A percentile compares a stretch with the other conserved stretches of the same genome.
phyloP scores from a whole-genome alignment of 805 yeast genomes.

The Deakozyma indianensis region DNA sequence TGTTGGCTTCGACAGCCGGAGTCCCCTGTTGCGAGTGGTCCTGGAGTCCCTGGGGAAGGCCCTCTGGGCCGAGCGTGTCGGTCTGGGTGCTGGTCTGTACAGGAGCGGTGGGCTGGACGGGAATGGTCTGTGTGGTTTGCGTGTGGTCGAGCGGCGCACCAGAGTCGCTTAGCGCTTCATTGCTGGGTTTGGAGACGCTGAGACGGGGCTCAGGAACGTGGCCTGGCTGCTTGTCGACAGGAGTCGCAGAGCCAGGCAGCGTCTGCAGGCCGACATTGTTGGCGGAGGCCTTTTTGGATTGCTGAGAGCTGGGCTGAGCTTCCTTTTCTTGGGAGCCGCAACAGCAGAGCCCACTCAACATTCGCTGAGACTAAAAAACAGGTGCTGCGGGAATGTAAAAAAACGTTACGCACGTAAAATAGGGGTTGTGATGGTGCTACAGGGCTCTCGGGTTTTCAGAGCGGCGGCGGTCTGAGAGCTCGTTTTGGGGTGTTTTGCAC shows the following conservation, averaged over 20 bases:
- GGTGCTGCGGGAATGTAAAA: background rate
- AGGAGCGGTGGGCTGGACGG: background rate
- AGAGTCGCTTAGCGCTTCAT: no score
- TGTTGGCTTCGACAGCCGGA: background rate
- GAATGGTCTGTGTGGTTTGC: background rate
- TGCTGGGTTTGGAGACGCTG: background rate
- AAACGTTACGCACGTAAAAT: background rate
- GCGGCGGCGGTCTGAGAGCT: no score
- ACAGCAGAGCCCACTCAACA: background rate
- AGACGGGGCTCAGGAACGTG: background rate
- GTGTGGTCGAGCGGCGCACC: background rate
- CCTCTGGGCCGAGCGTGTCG: no score
- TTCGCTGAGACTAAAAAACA: no score
- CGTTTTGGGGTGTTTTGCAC: no score
- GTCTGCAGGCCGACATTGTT: background rate
- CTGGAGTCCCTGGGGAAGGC: background rate
- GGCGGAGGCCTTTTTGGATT: background rate
- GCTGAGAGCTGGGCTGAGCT: background rate
- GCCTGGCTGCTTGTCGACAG: background rate
- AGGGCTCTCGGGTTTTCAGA: no score
- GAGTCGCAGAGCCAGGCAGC: background rate
- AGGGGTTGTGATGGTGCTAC: no score
- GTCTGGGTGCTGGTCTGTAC: background rate
- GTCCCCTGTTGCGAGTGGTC: no score
- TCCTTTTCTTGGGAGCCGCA: background rate